A percentile compares a stretch with the other conserved stretches of the same genome.
phyloP scores from a whole-genome alignment of 495 filamentous ascomycete species.

The Rhizodiscina lignyota region DNA sequence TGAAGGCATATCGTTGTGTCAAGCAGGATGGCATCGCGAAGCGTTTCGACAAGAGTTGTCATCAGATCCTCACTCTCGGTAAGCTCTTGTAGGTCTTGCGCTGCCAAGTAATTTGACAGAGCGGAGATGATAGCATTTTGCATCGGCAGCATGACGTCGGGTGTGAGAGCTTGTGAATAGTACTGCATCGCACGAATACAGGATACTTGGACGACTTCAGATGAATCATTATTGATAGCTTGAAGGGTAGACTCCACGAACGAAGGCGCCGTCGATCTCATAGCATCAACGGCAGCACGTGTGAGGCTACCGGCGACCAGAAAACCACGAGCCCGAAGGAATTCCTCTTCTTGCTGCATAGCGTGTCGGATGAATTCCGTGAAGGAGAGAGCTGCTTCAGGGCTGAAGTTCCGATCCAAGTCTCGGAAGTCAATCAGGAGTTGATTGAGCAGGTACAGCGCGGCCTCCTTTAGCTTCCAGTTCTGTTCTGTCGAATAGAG shows the following conservation, averaged over 20 bases:
- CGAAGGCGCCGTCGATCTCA: conserved; percentile 33
- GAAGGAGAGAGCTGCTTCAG: conserved; percentile 51
- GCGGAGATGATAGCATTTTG: conserved; percentile 60
- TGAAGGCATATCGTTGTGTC: conserved; percentile 51
- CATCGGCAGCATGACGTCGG: conserved; percentile 35
- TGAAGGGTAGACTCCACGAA: conserved; percentile 65
- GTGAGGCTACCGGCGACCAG: conserved; percentile 61
- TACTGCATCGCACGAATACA: conserved; percentile 81
- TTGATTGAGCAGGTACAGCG: conserved; percentile 66
- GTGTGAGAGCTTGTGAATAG: conserved; percentile 45
- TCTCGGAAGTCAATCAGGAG: conserved; percentile 70
- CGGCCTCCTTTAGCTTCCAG: conserved; percentile 58
- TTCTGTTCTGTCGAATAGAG: conserved; percentile 33
- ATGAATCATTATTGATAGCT: conserved; percentile 52
- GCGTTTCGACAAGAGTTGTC: conserved; percentile 74
- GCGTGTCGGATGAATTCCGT: conserved; percentile 64
- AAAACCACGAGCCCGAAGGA: conserved; percentile 73
- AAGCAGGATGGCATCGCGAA: conserved; percentile 66
- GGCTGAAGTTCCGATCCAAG: conserved; percentile 43
- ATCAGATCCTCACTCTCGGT: conserved; percentile 80
- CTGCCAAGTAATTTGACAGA: conserved; percentile 58
- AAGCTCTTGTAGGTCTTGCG: conserved; percentile 64
- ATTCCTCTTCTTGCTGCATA: conserved; percentile 45
- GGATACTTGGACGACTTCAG: conserved; percentile 80
- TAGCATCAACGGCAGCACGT: conserved; percentile 34